Conservation (phyloP, 148 eudicot species). For the Fagopyrum tataricum region DNA sequence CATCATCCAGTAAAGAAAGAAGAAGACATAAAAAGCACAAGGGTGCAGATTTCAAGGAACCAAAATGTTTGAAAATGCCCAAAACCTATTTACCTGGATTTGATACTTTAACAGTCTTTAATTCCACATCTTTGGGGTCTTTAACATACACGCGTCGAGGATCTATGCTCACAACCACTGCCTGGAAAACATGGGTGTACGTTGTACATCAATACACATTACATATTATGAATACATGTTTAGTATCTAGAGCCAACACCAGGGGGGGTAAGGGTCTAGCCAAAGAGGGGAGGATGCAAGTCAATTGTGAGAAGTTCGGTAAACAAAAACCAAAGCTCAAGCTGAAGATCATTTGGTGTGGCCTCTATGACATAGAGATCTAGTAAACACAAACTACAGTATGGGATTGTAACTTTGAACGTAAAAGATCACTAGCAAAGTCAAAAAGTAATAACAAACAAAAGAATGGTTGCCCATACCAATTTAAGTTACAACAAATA, state of each 20-base stretch:
- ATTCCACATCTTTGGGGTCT: constrained; percentile 52
- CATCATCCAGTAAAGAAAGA: neutral
- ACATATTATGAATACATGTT: neutral
- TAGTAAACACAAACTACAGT: neutral
- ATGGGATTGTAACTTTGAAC: neutral
- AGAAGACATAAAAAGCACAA: neutral
- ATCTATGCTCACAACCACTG: constrained; percentile 97
- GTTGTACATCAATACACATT: neutral
- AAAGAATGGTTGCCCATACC: neutral
- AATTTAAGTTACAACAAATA: neutral
- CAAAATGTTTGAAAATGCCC: constrained; percentile 9
- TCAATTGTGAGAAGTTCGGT: neutral
- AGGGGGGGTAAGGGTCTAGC: neutral
- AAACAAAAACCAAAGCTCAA: neutral
- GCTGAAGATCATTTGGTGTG: neutral
- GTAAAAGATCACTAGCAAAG: neutral
- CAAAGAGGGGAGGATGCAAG: neutral
- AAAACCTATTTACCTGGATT: constrained; percentile 50
- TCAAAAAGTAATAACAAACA: neutral
- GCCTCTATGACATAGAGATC: neutral
- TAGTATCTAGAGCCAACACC: neutral
- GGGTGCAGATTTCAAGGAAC: neutral
- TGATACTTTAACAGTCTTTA: constrained; percentile 57
- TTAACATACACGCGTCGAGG: constrained; percentile 83
- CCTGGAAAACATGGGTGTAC: constrained; percentile 34